Percentiles rank a stretch among this genome's conserved stretches.
Conservation (phyloP, 257 asterid species). For the Penstemon eatonii region DNA sequence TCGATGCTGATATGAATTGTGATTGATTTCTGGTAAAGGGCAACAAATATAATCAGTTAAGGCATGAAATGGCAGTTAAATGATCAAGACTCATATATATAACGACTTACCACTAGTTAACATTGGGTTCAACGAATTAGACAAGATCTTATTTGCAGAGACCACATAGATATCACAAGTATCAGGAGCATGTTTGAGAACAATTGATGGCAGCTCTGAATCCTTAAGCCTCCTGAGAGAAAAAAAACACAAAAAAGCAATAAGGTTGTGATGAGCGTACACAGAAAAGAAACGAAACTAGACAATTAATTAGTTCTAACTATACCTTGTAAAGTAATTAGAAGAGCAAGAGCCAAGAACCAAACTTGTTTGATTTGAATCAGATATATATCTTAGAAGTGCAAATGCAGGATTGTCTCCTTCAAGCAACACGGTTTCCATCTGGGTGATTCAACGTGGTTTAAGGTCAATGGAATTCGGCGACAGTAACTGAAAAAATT, state of each 20-base stretch:
- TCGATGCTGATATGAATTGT: conserved; percentile 33
- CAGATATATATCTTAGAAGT: conserved; percentile 59
- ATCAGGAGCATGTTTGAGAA: conserved; percentile 67
- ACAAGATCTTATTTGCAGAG: conserved; percentile 46
- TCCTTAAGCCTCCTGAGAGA: conserved; percentile 55
- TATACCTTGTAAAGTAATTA: conserved; percentile 57
- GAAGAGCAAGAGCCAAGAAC: conserved; percentile 78
- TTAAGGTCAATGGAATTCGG: conserved; percentile 23
- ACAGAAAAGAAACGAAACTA: background rate
- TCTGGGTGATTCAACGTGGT: conserved; percentile 40
- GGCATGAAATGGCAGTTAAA: background rate
- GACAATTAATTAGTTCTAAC: conserved; percentile 11
- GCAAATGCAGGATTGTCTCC: conserved; percentile 73
- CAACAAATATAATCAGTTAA: conserved; percentile 24
- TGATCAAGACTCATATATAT: conserved; percentile 1
- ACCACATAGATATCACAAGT: conserved; percentile 61
- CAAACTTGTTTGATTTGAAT: conserved; percentile 51
- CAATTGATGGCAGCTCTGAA: conserved; percentile 62
- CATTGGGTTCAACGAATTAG: conserved; percentile 51
- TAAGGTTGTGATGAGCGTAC: background rate
- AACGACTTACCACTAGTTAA: conserved; percentile 47
- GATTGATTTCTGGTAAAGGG: conserved; percentile 35
- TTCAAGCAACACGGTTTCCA: conserved; percentile 66
- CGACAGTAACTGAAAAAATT: conserved; percentile 16
- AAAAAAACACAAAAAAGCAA: conserved; percentile 8